Conservation (phyloP, 1,139 yeast species). For the Suhomyces anneliseae region DNA sequence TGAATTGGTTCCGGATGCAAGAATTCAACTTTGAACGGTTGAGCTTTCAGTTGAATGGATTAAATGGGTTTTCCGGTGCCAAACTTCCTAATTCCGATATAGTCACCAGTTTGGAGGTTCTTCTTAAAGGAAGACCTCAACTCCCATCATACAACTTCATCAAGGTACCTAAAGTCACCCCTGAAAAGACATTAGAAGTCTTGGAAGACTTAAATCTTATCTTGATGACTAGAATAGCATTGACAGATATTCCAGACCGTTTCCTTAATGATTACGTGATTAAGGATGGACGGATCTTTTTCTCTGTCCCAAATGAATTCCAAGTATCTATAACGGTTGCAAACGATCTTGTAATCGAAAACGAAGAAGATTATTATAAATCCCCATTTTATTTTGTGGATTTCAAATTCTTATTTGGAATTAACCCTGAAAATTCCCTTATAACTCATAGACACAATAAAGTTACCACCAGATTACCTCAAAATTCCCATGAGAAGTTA, state of each 20-base stretch:
- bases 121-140: constrained; percentile 75
- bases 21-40: constrained; percentile 71
- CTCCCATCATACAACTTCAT: constrained; percentile 66
- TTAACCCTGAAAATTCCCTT: constrained; percentile 36
- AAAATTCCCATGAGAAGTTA: constrained; percentile 41
- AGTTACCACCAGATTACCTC: constrained; percentile 35
- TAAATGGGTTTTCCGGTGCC: constrained; percentile 75
- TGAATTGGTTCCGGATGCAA: constrained; percentile 78
- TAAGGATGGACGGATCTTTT: constrained; percentile 73
- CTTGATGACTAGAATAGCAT: constrained; percentile 73
- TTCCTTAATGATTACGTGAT: constrained; percentile 60
- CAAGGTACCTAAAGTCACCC: constrained; percentile 50
- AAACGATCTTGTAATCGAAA: constrained; percentile 48
- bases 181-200: constrained; percentile 60
- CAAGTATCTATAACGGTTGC: constrained; percentile 71
- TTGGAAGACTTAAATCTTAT: constrained; percentile 71
- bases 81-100: constrained; percentile 88
- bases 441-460: constrained; percentile 31
- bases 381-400: constrained; percentile 80
- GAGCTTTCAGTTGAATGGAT: constrained; percentile 50
- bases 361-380: constrained; percentile 33
- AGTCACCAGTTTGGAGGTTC: constrained; percentile 81
- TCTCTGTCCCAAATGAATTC: constrained; percentile 65
- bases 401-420: constrained; percentile 61
- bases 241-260: constrained; percentile 60